Percentiles rank a stretch among this genome's conserved stretches.
phyloP scores from a whole-genome alignment of 495 filamentous ascomycete species.

The Aspergillus leporis region DNA sequence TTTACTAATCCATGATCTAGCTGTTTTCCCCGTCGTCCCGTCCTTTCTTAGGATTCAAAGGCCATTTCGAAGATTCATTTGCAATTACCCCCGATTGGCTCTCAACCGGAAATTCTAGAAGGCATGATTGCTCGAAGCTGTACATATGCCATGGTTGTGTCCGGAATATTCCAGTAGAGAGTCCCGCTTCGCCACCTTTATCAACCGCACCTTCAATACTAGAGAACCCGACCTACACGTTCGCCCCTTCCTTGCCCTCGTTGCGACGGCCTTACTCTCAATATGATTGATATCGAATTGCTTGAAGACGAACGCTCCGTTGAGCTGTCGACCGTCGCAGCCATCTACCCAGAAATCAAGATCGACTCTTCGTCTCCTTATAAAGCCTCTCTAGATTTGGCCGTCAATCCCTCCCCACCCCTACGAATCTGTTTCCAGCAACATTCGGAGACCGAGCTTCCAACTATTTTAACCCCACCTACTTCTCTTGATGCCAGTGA shows the following conservation, averaged over 20 bases:
- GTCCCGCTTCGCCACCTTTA: conserved; percentile 1
- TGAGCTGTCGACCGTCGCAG: conserved; percentile 79
- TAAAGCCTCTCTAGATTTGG: conserved; percentile 67
- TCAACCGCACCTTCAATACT: not conserved
- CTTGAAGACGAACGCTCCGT: conserved; percentile 67
- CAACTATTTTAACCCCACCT: conserved; percentile 45
- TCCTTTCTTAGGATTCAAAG: not conserved
- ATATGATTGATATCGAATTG: conserved; percentile 33
- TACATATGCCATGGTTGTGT: not conserved
- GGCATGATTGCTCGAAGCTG: not conserved
- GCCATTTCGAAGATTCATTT: not conserved
- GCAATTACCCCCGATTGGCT: not conserved
- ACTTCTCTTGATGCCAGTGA: conserved; percentile 42
- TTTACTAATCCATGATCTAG: conserved; percentile 8
- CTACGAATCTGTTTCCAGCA: conserved; percentile 70
- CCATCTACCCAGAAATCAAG: conserved; percentile 86
- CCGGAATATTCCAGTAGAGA: not conserved
- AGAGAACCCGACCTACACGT: not conserved
- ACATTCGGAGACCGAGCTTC: conserved; percentile 41
- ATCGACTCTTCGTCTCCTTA: conserved; percentile 57
- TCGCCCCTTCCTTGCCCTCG: not conserved
- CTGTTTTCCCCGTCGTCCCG: not conserved
- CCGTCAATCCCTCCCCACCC: conserved; percentile 67
- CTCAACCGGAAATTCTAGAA: not conserved
- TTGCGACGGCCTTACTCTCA: conserved; percentile 3